Conservation (phyloP, 2,329 filamentous ascomycete genomes). For the Phaeosphaeriaceae sp. region DNA sequence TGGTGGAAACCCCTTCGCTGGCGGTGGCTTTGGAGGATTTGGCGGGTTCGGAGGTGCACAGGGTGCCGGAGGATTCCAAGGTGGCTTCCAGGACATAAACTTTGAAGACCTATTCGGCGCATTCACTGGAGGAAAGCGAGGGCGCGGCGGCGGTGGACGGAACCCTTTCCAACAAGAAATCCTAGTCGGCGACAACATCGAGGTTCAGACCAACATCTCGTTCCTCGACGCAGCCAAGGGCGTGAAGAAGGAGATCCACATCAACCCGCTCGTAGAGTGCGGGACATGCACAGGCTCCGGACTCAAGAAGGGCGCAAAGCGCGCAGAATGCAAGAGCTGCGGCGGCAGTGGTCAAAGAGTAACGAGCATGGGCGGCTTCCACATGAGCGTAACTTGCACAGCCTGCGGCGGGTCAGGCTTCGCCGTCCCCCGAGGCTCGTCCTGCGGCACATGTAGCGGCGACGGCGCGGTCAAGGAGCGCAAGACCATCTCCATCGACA, state of each 20-base stretch:
- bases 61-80: constrained; percentile 67
- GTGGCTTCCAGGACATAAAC: constrained; percentile 86
- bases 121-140: constrained; percentile 71
- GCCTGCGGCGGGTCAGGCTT: constrained; percentile 81
- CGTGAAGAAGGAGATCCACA: constrained; percentile 82
- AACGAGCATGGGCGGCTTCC: constrained; percentile 92
- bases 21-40: constrained; percentile 47
- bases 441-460: constrained; percentile 81
- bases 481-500: constrained; percentile 86
- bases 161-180: constrained; percentile 81
- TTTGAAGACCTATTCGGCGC: constrained; percentile 96
- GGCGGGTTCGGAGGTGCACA: constrained; percentile 60
- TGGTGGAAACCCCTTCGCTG: constrained; percentile 70
- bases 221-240: constrained; percentile 98
- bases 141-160: constrained; percentile 55
- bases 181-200: constrained; percentile 93
- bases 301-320: constrained; percentile 79
- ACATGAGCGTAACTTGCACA: constrained; percentile 90
- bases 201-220: constrained; percentile 89
- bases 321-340: constrained; percentile 77
- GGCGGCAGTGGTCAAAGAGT: constrained; percentile 86
- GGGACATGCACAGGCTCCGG: constrained; percentile 84
- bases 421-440: constrained; percentile 76
- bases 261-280: constrained; percentile 82
- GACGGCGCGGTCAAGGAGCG: constrained; percentile 84